Conservation (phyloP, 768 basidiomycete species). For the Panaeolus cyanescens region DNA sequence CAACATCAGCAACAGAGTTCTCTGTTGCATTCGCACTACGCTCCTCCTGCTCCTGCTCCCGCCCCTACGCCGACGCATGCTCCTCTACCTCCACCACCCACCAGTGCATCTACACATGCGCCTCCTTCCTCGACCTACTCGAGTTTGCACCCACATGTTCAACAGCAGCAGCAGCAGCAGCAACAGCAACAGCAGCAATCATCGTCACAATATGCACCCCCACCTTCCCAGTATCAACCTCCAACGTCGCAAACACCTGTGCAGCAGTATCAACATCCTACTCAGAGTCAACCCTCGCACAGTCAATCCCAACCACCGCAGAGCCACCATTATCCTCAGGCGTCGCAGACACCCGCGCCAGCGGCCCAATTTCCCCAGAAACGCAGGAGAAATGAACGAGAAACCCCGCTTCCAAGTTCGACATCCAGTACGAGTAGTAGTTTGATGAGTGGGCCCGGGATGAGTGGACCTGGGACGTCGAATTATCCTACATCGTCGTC, state of each 20-base stretch:
- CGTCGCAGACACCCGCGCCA: neutral
- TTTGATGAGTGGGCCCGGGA: neutral
- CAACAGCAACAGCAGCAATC: conserved; percentile 6
- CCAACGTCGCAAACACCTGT: conserved; percentile 6
- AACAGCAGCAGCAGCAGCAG: conserved; percentile 4
- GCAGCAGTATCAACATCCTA: conserved; percentile 6
- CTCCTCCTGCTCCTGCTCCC: conserved; percentile 7
- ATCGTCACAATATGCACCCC: neutral
- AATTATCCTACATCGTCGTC: neutral
- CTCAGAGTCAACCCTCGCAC: neutral
- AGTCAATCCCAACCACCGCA: conserved; percentile 7
- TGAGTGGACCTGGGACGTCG: neutral
- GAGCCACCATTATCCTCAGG: neutral
- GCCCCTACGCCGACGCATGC: conserved; percentile 1
- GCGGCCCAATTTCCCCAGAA: neutral
- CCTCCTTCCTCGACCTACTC: neutral
- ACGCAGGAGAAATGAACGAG: neutral
- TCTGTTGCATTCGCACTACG: neutral
- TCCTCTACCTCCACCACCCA: neutral
- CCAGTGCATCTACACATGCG: neutral
- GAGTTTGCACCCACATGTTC: neutral
- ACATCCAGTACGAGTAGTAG: neutral
- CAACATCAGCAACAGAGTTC: conserved; percentile 3
- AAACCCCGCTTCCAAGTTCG: neutral
- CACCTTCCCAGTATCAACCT: neutral